phyloP scores from a whole-genome alignment of 2,329 filamentous ascomycete genomes.

The Aspergillus sp. region DNA sequence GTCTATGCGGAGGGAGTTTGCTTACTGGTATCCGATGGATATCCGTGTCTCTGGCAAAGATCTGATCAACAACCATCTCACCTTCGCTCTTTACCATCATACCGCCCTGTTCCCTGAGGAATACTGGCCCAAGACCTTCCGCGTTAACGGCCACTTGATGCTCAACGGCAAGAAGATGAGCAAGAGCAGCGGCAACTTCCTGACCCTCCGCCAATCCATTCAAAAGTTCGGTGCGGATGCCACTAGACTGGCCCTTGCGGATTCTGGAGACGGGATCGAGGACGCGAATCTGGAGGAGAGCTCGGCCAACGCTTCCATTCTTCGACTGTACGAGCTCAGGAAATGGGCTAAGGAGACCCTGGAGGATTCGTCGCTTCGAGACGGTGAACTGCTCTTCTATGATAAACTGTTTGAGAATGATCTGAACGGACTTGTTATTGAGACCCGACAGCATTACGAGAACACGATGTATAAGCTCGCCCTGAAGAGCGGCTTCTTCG shows the following conservation, averaged over 20 bases:
- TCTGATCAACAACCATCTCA: conserved; percentile 85
- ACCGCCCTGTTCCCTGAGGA: conserved; percentile 76
- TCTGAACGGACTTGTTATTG: conserved; percentile 70
- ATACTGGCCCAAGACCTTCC: conserved; percentile 80
- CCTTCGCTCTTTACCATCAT: conserved; percentile 92
- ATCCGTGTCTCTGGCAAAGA: conserved; percentile 85
- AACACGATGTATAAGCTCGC: conserved; percentile 74
- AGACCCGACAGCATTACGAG: conserved; percentile 69
- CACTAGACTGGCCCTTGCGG: conserved; percentile 79
- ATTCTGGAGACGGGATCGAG: conserved; percentile 86
- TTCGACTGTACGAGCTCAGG: conserved; percentile 71
- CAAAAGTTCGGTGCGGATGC: conserved; percentile 94
- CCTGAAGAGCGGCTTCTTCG: conserved; percentile 79
- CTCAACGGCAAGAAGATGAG: conserved; percentile 98
- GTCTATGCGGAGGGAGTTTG: conserved; percentile 79
- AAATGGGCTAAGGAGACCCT: conserved; percentile 88
- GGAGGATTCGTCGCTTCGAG: conserved; percentile 64
- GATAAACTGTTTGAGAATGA: conserved; percentile 91
- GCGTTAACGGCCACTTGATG: conserved; percentile 85
- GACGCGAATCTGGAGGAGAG: conserved; percentile 97
- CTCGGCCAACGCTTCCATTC: conserved; percentile 83
- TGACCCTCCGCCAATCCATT: conserved; percentile 77
- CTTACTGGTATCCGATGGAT: conserved; percentile 95
- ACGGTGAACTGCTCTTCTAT: conserved; percentile 66
- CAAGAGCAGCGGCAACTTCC: conserved; percentile 95